Conservation (phyloP, 495 filamentous ascomycete genomes). For the Trichoderma orchidacearum region DNA sequence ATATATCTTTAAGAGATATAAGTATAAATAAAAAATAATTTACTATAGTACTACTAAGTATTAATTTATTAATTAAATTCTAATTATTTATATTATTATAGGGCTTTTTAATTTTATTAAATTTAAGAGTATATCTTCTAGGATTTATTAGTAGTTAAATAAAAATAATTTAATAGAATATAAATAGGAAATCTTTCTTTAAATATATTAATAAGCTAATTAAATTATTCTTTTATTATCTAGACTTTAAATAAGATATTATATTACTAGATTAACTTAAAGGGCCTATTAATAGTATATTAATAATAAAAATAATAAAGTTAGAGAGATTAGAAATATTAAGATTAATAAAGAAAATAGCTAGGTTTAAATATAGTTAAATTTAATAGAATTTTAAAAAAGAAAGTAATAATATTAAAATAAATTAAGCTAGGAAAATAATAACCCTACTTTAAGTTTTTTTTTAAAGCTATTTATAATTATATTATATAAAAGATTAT, state of each 20-base stretch:
- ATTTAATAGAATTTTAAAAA: neutral
- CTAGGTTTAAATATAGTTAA: too few relatives aligned
- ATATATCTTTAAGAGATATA: neutral
- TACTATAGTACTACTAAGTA: neutral
- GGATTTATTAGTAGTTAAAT: neutral
- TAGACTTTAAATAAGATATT: neutral
- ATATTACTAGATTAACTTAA: neutral
- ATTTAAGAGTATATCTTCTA: neutral
- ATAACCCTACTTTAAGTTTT: too few relatives aligned
- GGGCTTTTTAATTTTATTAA: neutral
- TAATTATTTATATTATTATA: neutral
- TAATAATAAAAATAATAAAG: neutral
- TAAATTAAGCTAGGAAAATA: too few relatives aligned
- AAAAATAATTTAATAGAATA: neutral
- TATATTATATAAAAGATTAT: too few relatives aligned
- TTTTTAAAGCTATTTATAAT: neutral
- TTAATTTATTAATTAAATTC: neutral
- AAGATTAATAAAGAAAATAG: neutral
- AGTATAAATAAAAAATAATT: neutral
- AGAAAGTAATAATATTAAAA: neutral
- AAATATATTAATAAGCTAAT: neutral
- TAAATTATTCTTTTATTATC: neutral
- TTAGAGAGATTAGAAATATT: neutral
- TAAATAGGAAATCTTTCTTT: neutral
- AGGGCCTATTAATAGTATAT: neutral